Percentiles rank a stretch among this genome's conserved stretches.
These are phyloP conservation scores for Endocarpon pusillum DNA, from an alignment of 495 filamentous ascomycete genomes.

Conservation along the genomic window DNA sequence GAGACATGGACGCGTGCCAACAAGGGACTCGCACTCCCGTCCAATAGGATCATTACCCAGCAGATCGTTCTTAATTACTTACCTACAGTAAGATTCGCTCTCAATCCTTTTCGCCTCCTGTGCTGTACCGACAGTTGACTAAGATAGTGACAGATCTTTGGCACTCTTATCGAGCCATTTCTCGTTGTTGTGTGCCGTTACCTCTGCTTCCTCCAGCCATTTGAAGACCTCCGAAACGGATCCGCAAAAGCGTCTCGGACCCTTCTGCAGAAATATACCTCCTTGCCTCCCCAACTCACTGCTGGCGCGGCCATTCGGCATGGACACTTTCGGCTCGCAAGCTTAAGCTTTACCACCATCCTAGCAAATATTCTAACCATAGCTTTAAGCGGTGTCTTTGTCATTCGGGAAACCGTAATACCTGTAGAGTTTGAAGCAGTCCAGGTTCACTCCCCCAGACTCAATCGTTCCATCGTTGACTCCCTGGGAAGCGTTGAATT, in stretches of 20 bases:
- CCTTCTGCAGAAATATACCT: slow-evolving; percentile 22
- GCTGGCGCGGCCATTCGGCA: slow-evolving; percentile 19
- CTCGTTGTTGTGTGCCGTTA: slow-evolving; percentile 27
- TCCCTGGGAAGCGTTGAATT: no score
- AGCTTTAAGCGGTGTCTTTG: slow-evolving; percentile 19
- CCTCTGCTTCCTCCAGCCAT: slow-evolving; percentile 26
- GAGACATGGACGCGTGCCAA: no score
- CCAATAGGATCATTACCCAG: slow-evolving; percentile 15
- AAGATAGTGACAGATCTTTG: no score
- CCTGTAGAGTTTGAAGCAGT: no score
- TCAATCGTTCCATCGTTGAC: no score
- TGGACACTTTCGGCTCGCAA: slow-evolving; percentile 19
- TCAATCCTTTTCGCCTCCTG: no score
- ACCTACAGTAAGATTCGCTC: no score
- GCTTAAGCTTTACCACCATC: slow-evolving; percentile 18
- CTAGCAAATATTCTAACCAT: slow-evolving; percentile 24
- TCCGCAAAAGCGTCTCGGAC: slow-evolving; percentile 12
- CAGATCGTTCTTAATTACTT: slow-evolving; percentile 26
- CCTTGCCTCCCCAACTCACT: slow-evolving; percentile 25
- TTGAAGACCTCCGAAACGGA: slow-evolving; percentile 21
- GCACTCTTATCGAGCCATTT: slow-evolving; percentile 27
- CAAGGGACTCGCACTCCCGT: slow-evolving; percentile 21
- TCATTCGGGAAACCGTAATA: slow-evolving; percentile 2
- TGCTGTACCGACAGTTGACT: no score
- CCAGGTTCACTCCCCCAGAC: no score